phyloP scores from a whole-genome alignment of 2,329 filamentous ascomycete genomes.

The Phyllachora maydis region DNA sequence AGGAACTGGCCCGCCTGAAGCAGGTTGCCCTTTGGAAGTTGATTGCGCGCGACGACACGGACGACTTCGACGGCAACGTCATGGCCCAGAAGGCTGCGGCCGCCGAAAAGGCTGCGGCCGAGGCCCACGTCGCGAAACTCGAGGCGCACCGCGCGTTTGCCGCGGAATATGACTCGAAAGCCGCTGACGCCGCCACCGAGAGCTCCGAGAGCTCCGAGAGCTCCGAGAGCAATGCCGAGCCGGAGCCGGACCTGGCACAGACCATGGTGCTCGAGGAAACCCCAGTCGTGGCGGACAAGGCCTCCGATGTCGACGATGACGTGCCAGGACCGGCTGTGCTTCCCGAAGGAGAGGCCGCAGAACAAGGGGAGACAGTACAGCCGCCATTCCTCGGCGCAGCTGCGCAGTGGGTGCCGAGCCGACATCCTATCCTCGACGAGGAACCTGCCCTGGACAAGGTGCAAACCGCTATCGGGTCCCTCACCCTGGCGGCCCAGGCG shows the following conservation, averaged over 20 bases:
- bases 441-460: too few species aligned
- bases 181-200: slow-evolving; percentile 2
- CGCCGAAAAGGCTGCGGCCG: slow-evolving; percentile 6
- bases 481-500: slow-evolving; percentile 9
- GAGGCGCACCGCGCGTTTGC: slow-evolving; percentile 1
- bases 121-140: slow-evolving; percentile 15
- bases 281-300: too few species aligned
- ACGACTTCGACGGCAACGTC: slow-evolving; percentile 56
- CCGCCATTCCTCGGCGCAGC: slow-evolving; percentile 27
- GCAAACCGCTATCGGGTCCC: too few species aligned
- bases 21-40: slow-evolving; percentile 75
- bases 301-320: too few species aligned
- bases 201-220: slow-evolving; percentile 1
- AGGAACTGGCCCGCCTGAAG: slow-evolving; percentile 63
- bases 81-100: slow-evolving; percentile 26
- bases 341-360: slow-evolving; percentile 5
- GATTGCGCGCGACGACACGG: slow-evolving; percentile 46
- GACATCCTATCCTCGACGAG: slow-evolving; percentile 27
- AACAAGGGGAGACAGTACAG: slow-evolving; percentile 14
- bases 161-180: slow-evolving; percentile 5
- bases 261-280: too few species aligned
- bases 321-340: too few species aligned
- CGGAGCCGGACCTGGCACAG: slow-evolving; percentile 6
- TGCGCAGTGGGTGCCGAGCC: slow-evolving; percentile 25
- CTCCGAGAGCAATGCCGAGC: slow-evolving; percentile 6